Conservation (phyloP, 768 basidiomycete genomes). For the Phlebiopsis flavidoalba region DNA sequence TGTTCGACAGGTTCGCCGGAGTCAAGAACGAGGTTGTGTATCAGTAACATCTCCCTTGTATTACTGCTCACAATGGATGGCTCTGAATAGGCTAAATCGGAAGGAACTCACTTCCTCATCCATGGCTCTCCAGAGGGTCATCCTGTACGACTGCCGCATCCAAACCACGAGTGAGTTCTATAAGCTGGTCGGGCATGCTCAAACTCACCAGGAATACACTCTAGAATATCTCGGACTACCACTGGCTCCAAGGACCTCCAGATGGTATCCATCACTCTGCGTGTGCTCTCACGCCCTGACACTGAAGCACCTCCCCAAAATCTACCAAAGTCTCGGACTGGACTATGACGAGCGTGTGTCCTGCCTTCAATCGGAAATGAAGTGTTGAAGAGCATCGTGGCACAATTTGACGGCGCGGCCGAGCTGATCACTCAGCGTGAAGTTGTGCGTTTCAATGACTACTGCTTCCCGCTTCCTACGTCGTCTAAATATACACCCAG, state of each 20-base stretch:
- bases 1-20: slow-evolving; percentile 97
- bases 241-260: slow-evolving; percentile 98
- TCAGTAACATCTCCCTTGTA: background rate
- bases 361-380: slow-evolving; percentile 97
- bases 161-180: slow-evolving; percentile 78
- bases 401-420: slow-evolving; percentile 96
- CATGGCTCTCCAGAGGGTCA: slow-evolving; percentile 95
- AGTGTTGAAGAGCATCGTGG: slow-evolving; percentile 96
- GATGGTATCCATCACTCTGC: slow-evolving; percentile 96
- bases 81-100: slow-evolving; percentile 65
- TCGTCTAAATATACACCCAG: slow-evolving; percentile 30
- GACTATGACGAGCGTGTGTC: slow-evolving; percentile 98
- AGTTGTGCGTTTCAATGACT: slow-evolving; percentile 57
- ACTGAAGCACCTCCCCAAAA: slow-evolving; percentile 80
- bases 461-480: background rate
- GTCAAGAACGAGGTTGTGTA: slow-evolving; percentile 71
- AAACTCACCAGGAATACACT: background rate
- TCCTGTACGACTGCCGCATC: slow-evolving; percentile 97
- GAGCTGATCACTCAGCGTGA: slow-evolving; percentile 97
- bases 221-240: slow-evolving; percentile 96
- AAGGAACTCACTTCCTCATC: slow-evolving; percentile 97
- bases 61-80: background rate
- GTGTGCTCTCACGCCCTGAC: slow-evolving; percentile 93
- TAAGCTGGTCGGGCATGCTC: background rate
- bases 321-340: slow-evolving; percentile 91